Conservation (phyloP, 306 rosid genomes). For the Ammopiptanthus mongolicus region DNA sequence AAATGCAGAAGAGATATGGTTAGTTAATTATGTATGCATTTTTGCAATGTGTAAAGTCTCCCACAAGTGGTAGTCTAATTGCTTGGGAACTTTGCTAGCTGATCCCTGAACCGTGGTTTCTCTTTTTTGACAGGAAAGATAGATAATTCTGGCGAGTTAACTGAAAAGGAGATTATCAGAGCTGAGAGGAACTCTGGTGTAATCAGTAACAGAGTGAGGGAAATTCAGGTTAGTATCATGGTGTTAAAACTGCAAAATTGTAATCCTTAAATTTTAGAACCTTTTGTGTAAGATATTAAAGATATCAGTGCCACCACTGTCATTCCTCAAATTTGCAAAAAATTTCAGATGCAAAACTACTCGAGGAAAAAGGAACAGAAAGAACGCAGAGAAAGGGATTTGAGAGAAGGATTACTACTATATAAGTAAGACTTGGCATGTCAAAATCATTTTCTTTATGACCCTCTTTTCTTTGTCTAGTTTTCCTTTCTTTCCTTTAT, state of each 20-base stretch:
- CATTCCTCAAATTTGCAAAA: constrained; percentile 29
- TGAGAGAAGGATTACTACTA: constrained; percentile 77
- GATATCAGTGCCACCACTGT: not conserved
- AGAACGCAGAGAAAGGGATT: constrained; percentile 54
- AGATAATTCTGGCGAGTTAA: constrained; percentile 50
- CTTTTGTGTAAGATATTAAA: constrained; percentile 14
- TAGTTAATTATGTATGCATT: constrained; percentile 32
- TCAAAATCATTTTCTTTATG: not conserved
- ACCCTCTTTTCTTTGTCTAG: not conserved
- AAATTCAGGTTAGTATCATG: constrained; percentile 78
- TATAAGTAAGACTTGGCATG: constrained; percentile 52
- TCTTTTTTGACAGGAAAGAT: constrained; percentile 53
- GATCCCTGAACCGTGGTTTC: constrained; percentile 10
- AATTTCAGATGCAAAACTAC: constrained; percentile 81
- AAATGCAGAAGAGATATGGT: constrained; percentile 88
- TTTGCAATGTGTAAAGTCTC: not conserved
- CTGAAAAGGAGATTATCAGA: constrained; percentile 91
- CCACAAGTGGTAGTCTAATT: not conserved
- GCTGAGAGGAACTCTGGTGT: constrained; percentile 95
- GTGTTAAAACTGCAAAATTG: constrained; percentile 21
- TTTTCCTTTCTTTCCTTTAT: constrained; percentile 1
- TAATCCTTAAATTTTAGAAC: not conserved
- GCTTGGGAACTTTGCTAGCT: not conserved
- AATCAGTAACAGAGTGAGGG: constrained; percentile 81
- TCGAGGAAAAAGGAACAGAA: constrained; percentile 72